These are phyloP conservation scores for Alectoria sarmentosa DNA, from an alignment of 495 filamentous ascomycete genomes.

Conservation along the genomic window DNA sequence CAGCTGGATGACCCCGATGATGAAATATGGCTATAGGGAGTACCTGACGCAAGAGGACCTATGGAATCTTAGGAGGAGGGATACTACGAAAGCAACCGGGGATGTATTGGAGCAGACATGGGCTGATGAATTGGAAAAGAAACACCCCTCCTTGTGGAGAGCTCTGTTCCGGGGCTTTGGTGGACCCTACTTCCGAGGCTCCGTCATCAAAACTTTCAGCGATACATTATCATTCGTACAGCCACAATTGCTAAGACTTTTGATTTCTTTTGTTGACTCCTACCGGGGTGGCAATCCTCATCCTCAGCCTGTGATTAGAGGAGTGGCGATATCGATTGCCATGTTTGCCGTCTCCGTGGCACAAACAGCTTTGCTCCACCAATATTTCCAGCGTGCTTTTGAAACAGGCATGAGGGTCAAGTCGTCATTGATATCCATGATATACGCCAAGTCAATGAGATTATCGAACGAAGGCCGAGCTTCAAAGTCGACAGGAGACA, in stretches of 20 bases:
- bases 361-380: slow-evolving; percentile 78
- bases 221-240: slow-evolving; percentile 83
- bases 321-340: slow-evolving; percentile 77
- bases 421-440: slow-evolving; percentile 77
- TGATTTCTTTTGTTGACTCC: slow-evolving; percentile 84
- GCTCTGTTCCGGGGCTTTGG: slow-evolving; percentile 84
- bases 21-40: slow-evolving; percentile 89
- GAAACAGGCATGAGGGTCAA: slow-evolving; percentile 96
- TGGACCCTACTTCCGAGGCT: slow-evolving; percentile 69
- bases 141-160: slow-evolving; percentile 81
- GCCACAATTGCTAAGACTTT: slow-evolving; percentile 77
- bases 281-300: slow-evolving; percentile 49
- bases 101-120: slow-evolving; percentile 64
- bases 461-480: slow-evolving; percentile 89
- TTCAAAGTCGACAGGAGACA: slow-evolving; percentile 92
- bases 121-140: slow-evolving; percentile 65
- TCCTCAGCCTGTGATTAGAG: slow-evolving; percentile 72
- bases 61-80: slow-evolving; percentile 79
- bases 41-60: slow-evolving; percentile 94
- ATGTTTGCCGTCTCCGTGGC: slow-evolving; percentile 87
- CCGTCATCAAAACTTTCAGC: slow-evolving; percentile 77
- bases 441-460: slow-evolving; percentile 83
- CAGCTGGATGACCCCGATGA: slow-evolving; percentile 97
- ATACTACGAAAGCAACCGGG: slow-evolving; percentile 67
- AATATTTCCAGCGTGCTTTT: slow-evolving; percentile 94